These are phyloP conservation scores for Gracilaria domingensis DNA, from an alignment of 23 red algal genomes.

Conservation along the genomic window DNA sequence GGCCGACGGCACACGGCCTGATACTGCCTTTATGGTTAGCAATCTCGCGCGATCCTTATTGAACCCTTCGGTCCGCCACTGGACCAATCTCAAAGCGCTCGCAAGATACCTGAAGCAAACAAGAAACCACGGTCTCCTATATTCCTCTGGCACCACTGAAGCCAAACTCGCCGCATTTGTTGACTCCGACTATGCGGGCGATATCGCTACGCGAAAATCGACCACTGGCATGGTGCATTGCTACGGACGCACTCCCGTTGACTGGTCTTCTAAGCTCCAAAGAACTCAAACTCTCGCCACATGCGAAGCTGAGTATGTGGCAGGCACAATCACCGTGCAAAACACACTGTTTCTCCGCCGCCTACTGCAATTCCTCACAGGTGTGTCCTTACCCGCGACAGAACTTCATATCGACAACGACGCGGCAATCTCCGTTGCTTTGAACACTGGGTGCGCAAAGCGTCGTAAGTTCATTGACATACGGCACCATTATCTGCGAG, in stretches of 20 bases:
- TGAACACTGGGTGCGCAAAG: not conserved
- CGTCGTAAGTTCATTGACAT: slow-evolving; percentile 33
- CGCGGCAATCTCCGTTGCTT: slow-evolving; percentile 18
- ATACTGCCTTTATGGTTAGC: slow-evolving; percentile 18
- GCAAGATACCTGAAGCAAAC: not conserved
- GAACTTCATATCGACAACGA: slow-evolving; percentile 2
- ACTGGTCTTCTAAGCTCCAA: not conserved
- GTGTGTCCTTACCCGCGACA: not conserved
- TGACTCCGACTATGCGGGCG: not conserved
- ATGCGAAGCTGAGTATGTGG: slow-evolving; percentile 35
- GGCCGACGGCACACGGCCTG: slow-evolving; percentile 14
- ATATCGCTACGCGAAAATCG: not conserved
- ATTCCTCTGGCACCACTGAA: not conserved
- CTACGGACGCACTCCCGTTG: not conserved
- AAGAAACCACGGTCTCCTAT: not conserved
- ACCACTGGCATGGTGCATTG: not conserved
- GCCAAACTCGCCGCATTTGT: not conserved
- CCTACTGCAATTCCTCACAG: not conserved
- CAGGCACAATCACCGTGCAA: not conserved
- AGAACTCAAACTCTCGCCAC: not conserved
- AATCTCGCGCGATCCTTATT: not conserved
- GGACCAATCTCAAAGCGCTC: not conserved
- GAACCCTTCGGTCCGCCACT: not conserved
- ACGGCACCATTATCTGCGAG: slow-evolving; percentile 8
- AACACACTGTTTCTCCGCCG: not conserved